Percentiles rank a stretch among this genome's conserved stretches.
Conservation (phyloP, 495 filamentous ascomycete genomes). For the Penicillium goetzii region DNA sequence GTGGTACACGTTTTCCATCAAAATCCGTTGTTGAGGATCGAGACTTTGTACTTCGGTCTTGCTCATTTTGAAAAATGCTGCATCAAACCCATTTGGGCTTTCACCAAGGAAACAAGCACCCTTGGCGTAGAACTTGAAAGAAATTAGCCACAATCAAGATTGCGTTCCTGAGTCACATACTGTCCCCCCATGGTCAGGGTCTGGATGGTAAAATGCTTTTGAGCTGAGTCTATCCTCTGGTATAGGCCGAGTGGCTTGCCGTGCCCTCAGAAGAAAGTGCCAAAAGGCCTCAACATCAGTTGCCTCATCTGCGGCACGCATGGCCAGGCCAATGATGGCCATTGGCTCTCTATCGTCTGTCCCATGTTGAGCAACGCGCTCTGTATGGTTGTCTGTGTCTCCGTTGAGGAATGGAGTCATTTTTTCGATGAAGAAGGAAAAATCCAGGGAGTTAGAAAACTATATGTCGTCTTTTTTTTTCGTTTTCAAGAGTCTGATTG, state of each 20-base stretch:
- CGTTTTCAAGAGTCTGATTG: background rate
- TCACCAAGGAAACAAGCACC: background rate
- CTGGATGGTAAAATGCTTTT: background rate
- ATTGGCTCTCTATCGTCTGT: background rate
- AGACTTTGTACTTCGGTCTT: background rate
- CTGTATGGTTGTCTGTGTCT: background rate
- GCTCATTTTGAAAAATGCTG: background rate
- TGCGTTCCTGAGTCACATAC: background rate
- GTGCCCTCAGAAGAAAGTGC: background rate
- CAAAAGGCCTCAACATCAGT: background rate
- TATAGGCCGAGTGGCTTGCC: background rate
- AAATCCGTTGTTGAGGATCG: background rate
- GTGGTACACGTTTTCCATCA: background rate
- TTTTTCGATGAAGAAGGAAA: background rate
- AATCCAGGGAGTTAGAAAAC: background rate
- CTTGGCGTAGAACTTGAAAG: background rate
- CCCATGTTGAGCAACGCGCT: background rate
- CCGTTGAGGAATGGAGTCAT: background rate
- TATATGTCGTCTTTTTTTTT: background rate
- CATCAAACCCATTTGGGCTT: background rate
- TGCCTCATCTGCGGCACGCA: background rate
- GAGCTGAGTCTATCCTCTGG: background rate
- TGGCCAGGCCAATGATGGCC: background rate
- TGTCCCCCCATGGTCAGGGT: background rate
- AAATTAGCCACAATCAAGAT: background rate